phyloP scores from a whole-genome alignment of 805 yeast species.

The Wickerhamiella galacta region DNA sequence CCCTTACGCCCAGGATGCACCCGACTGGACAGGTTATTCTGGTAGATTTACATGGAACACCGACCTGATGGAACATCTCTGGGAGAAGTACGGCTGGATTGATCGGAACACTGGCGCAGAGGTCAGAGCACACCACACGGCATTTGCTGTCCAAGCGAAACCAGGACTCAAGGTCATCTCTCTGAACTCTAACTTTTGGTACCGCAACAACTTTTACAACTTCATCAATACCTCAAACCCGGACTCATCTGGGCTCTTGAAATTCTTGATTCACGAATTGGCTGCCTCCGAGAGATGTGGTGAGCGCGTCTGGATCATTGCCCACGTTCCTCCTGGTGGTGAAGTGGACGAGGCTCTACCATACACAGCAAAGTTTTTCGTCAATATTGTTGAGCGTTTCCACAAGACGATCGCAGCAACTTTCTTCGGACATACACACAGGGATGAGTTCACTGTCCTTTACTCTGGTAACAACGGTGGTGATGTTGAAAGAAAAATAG shows the following conservation, averaged over 20 bases:
- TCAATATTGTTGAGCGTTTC: conserved; percentile 45
- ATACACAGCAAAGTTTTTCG: conserved; percentile 37
- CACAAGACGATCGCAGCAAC: conserved; percentile 49
- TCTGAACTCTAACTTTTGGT: conserved; percentile 52
- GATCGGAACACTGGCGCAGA: background rate
- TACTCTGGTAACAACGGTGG: conserved; percentile 34
- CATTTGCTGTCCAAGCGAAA: conserved; percentile 38
- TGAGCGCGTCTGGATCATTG: conserved; percentile 57
- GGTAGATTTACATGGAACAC: conserved; percentile 31
- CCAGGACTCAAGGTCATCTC: conserved; percentile 45
- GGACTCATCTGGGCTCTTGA: conserved; percentile 47
- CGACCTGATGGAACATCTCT: conserved; percentile 32
- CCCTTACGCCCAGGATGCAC: conserved; percentile 58
- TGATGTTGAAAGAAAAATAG: conserved; percentile 27
- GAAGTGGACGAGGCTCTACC: conserved; percentile 45
- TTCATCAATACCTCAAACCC: conserved; percentile 33
- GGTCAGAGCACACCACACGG: conserved; percentile 33
- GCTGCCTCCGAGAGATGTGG: conserved; percentile 39
- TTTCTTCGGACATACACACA: conserved; percentile 58
- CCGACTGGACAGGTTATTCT: conserved; percentile 29
- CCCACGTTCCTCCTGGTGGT: conserved; percentile 43
- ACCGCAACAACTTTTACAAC: conserved; percentile 43
- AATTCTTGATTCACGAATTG: conserved; percentile 44
- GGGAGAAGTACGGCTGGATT: conserved; percentile 17
- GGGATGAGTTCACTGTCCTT: conserved; percentile 46